These are phyloP conservation scores for Macroventuria anomochaeta DNA, from an alignment of 2,329 filamentous ascomycete species.

Conservation along the genomic window DNA sequence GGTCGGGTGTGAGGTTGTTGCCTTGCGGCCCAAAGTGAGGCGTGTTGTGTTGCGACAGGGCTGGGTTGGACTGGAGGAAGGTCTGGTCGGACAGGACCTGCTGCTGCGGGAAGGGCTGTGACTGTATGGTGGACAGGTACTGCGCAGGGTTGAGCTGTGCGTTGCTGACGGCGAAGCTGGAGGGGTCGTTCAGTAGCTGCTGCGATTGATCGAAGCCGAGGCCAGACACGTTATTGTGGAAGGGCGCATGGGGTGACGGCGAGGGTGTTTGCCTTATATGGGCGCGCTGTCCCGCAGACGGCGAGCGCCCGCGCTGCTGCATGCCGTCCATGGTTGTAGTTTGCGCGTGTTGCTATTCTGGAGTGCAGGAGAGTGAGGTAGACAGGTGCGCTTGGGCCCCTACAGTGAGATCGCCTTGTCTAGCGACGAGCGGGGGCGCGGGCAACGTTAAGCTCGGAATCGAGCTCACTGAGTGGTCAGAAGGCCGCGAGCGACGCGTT, in stretches of 20 bases:
- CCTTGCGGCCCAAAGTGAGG: slow-evolving; percentile 49
- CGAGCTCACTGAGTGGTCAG: slow-evolving; percentile 33
- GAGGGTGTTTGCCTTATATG: slow-evolving; percentile 74
- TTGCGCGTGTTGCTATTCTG: slow-evolving; percentile 20
- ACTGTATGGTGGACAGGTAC: slow-evolving; percentile 50
- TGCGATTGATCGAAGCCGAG: slow-evolving; percentile 63
- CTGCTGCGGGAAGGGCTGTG: slow-evolving; percentile 53
- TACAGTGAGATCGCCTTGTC: slow-evolving; percentile 17
- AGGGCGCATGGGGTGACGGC: slow-evolving; percentile 64
- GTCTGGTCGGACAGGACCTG: slow-evolving; percentile 50
- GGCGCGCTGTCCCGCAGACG: slow-evolving; percentile 62
- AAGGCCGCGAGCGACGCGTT: slow-evolving; percentile 26
- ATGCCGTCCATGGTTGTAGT: slow-evolving; percentile 13
- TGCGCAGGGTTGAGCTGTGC: slow-evolving; percentile 47
- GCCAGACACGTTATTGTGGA: slow-evolving; percentile 60
- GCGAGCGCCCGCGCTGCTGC: slow-evolving; percentile 66
- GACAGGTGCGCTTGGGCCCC: slow-evolving; percentile 15
- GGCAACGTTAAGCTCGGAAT: slow-evolving; percentile 14
- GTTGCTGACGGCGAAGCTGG: slow-evolving; percentile 38
- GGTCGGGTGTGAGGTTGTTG: slow-evolving; percentile 47
- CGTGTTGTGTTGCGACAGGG: slow-evolving; percentile 63
- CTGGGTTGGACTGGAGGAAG: slow-evolving; percentile 50
- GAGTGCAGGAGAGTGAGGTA: slow-evolving; percentile 15
- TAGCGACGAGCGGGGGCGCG: slow-evolving; percentile 18
- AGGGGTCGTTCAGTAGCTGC: slow-evolving; percentile 32